Percentiles rank a stretch among this genome's conserved stretches.
phyloP scores from a whole-genome alignment of 129 eudicot genomes.

The Arctium minus region DNA sequence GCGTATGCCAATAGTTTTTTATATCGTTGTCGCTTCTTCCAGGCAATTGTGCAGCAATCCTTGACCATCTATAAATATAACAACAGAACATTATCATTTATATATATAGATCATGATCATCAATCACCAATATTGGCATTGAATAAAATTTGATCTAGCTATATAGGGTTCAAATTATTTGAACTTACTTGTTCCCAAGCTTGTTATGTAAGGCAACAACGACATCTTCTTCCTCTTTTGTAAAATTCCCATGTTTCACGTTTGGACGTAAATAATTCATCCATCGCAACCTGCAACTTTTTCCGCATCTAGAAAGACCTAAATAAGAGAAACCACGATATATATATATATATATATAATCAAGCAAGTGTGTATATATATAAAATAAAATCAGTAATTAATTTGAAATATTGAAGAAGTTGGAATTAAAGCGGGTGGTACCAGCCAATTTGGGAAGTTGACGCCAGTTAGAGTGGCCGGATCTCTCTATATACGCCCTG shows the following conservation, averaged over 20 bases:
- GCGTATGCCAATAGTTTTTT: constrained; percentile 35
- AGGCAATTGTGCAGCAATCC: constrained; percentile 34
- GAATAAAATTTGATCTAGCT: too few relatives aligned
- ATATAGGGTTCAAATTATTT: background rate
- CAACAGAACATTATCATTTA: background rate
- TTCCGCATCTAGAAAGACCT: constrained; percentile 41
- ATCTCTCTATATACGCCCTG: constrained; percentile 17
- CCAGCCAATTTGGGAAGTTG: constrained; percentile 39
- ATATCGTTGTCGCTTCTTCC: constrained; percentile 48
- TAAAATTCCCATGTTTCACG: constrained; percentile 31
- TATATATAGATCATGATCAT: too few relatives aligned
- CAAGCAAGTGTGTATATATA: background rate
- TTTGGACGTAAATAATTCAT: constrained; percentile 40
- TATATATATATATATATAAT: background rate
- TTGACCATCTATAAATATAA: constrained; percentile 31
- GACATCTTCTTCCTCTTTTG: constrained; percentile 32
- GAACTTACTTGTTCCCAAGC: constrained; percentile 31
- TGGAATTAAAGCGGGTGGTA: background rate
- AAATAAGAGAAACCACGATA: background rate
- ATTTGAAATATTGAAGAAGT: background rate
- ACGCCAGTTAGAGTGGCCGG: constrained; percentile 38
- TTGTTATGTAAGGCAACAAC: constrained; percentile 7
- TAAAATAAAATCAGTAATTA: background rate
- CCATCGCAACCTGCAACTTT: constrained; percentile 47
- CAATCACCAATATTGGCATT: background rate